These are phyloP conservation scores for Clausena lansium DNA, from an alignment of 345 rosid genomes.

Conservation along the genomic window DNA sequence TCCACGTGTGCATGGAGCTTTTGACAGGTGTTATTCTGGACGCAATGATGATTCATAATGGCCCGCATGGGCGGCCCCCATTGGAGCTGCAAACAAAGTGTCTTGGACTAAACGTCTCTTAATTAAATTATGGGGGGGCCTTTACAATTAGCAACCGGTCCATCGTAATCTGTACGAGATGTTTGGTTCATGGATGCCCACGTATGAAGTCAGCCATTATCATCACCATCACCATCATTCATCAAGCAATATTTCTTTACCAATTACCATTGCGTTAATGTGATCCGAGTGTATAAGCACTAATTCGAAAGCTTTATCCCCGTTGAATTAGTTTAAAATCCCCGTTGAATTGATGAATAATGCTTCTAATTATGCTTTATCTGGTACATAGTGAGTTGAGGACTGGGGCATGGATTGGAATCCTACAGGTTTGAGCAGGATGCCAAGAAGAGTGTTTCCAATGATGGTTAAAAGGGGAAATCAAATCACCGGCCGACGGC, in stretches of 20 bases:
- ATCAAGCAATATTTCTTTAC: background rate
- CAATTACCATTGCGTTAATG: background rate
- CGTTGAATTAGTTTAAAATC: too few relatives aligned
- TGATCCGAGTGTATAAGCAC: background rate
- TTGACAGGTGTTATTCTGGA: background rate
- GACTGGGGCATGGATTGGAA: conserved; percentile 26
- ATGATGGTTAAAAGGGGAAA: conserved; percentile 41
- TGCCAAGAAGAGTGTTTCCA: conserved; percentile 39
- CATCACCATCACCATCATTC: background rate
- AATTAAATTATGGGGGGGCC: background rate
- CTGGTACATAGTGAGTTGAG: background rate
- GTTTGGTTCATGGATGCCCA: background rate
- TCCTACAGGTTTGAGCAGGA: conserved; percentile 43
- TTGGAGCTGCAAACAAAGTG: background rate
- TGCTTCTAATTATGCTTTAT: background rate
- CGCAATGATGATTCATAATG: background rate
- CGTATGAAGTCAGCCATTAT: background rate
- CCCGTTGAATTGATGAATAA: background rate
- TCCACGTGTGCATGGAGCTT: background rate
- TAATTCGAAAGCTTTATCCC: background rate
- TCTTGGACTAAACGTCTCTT: background rate
- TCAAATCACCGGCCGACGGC: conserved; percentile 37
- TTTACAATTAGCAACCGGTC: background rate
- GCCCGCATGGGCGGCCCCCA: background rate
- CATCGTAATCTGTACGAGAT: background rate